Base-by-base conservation (phyloP, 106 monocot species). In the Dendrobium nobile region DNA sequence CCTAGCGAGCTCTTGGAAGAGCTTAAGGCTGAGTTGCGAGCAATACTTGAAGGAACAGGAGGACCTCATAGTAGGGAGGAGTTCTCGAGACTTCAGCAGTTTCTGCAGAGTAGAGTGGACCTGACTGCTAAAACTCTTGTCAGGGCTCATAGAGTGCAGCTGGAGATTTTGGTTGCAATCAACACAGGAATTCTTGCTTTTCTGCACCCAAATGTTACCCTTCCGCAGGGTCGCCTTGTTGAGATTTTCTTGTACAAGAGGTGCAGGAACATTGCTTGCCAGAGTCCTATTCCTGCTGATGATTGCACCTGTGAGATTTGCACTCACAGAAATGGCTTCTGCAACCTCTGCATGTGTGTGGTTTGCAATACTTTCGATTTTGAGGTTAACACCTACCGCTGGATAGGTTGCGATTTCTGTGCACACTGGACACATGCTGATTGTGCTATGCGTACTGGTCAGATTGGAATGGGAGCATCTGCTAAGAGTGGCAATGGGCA, bases 381-480 rank as follows among this genome's bases (percentile, higher is more conserved):
- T 78, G 98, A 99, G 87, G 95, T 91, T 54, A 99, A 99, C 64
- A 99, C 95, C 10, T 99, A 95, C 85, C 91, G 98, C 2, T 99
- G 98, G 98, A 95, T 99, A 59, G 98, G 98, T 9, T 99, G 98
- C 79, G 98, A 99, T 79, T 75, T 91, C 75, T 99, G 98, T 81
- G 87, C 91, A 8, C 98, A 99, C 40, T 99, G 98, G 98, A 95
- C 98, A 0, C 98, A 99, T 81, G 90, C 98, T 0, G 93, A 99
- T 41, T 99, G 98, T 81, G 98, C 98, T 15, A 99, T 99, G 45
- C 89, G 87, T 43, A 80, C 80, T 54, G 92, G 94, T 37, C 93
- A 84, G 58, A 93, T 99, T 82, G 92, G 92, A 41, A 90, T 89
- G 84, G 94, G 89, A 5, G 85, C 87, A 13, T 86, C 90, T 7